These are phyloP conservation scores for Amylocarpus encephaloides DNA, from an alignment of 2,329 filamentous ascomycete species.

Conservation along the genomic window DNA sequence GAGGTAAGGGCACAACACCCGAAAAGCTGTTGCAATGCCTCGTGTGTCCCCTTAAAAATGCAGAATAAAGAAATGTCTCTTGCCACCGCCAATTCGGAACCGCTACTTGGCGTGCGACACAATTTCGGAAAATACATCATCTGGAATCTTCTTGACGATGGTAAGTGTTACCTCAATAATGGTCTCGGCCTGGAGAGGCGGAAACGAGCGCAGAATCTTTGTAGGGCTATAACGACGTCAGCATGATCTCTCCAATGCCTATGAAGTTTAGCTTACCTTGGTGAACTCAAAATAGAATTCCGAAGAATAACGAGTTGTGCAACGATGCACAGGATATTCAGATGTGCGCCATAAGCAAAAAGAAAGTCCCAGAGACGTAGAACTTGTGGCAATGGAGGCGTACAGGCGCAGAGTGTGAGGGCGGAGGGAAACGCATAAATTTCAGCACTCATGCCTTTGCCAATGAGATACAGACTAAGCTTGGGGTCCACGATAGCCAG, in stretches of 20 bases:
- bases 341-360: constrained; percentile 88
- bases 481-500: constrained; percentile 87
- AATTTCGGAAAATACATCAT: constrained; percentile 85
- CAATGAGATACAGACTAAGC: constrained; percentile 74
- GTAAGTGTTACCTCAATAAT: constrained; percentile 81
- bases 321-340: constrained; percentile 95
- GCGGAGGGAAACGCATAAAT: constrained; percentile 97
- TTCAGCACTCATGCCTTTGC: constrained; percentile 83
- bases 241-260: neutral
- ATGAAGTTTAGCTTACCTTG: constrained; percentile 54
- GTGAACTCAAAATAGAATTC: constrained; percentile 73
- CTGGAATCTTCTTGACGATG: constrained; percentile 83
- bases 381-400: constrained; percentile 88
- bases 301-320: constrained; percentile 87
- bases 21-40: too few species aligned
- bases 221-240: constrained; percentile 60
- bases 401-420: constrained; percentile 90
- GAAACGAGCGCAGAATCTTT: constrained; percentile 82
- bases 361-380: constrained; percentile 93
- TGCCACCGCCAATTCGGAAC: neutral
- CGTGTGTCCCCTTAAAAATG: too few species aligned
- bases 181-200: constrained; percentile 72
- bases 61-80: neutral
- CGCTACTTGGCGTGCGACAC: constrained; percentile 71
- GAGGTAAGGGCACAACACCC: too few species aligned